A percentile compares a stretch with the other conserved stretches of the same genome.
Conservation (phyloP, 2,329 filamentous ascomycete species). For the Monilinia polystroma region DNA sequence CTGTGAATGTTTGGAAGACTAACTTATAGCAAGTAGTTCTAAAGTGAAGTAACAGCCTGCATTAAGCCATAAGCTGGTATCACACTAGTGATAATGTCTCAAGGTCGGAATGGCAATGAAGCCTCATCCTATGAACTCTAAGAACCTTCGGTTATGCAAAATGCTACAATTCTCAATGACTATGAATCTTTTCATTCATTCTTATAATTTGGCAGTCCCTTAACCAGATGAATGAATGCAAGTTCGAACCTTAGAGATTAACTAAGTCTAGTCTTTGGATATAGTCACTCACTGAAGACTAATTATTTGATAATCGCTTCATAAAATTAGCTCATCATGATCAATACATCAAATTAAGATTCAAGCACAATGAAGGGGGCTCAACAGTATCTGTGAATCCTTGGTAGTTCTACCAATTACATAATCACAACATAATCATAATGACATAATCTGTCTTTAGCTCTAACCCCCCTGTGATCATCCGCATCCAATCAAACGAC, state of each 20-base stretch:
- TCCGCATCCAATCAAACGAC: neutral
- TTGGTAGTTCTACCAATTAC: neutral
- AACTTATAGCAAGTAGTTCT: neutral
- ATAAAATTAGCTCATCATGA: neutral
- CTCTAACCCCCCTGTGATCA: too few relatives aligned
- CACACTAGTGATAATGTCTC: neutral
- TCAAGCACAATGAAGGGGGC: neutral
- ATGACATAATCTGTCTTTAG: neutral
- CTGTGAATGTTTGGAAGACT: too few relatives aligned
- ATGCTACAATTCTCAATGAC: neutral
- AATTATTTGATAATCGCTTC: neutral
- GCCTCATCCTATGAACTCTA: too few relatives aligned
- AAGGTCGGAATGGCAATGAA: too few relatives aligned
- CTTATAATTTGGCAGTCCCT: neutral
- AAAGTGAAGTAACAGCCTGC: neutral
- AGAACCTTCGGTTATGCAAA: neutral
- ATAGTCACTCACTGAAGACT: neutral
- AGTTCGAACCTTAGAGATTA: neutral
- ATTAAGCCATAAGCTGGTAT: neutral
- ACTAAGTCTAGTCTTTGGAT: neutral
- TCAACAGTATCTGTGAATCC: too few relatives aligned
- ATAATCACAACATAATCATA: conserved; percentile 1
- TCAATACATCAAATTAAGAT: neutral
- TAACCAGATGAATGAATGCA: neutral
- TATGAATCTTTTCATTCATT: neutral